phyloP scores from a whole-genome alignment of 1,284 basidiomycete species.

The Omphalotus olearius region DNA sequence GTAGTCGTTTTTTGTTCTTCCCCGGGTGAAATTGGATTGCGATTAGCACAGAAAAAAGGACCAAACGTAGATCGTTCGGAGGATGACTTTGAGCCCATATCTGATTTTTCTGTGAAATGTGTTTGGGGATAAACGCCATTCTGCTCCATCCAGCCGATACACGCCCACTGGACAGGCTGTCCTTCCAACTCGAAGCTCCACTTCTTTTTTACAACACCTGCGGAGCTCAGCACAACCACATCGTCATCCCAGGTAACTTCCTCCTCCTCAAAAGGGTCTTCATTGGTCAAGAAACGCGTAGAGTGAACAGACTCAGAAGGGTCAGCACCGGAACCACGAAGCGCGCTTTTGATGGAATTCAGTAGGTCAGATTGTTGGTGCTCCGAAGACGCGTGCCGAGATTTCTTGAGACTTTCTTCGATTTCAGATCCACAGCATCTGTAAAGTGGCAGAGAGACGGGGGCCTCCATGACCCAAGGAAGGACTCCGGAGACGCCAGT shows the following conservation, averaged over 20 bases:
- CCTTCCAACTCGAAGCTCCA: slow-evolving; percentile 73
- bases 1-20: slow-evolving; percentile 27
- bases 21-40: slow-evolving; percentile 26
- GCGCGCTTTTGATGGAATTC: slow-evolving; percentile 43
- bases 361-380: slow-evolving; percentile 39
- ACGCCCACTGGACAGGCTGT: slow-evolving; percentile 73
- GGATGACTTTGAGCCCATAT: slow-evolving; percentile 17
- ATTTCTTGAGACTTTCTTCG: too few species aligned
- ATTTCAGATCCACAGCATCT: too few species aligned
- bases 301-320: slow-evolving; percentile 32
- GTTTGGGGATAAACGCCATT: slow-evolving; percentile 25
- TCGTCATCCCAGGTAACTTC: slow-evolving; percentile 70
- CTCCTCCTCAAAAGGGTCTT: slow-evolving; percentile 36
- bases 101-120: slow-evolving; percentile 3
- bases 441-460: too few species aligned
- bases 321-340: slow-evolving; percentile 45
- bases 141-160: slow-evolving; percentile 70
- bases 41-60: slow-evolving; percentile 46
- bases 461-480: too few species aligned
- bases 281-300: slow-evolving; percentile 31
- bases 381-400: too few species aligned
- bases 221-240: slow-evolving; percentile 65
- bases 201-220: slow-evolving; percentile 66
- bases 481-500: too few species aligned
- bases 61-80: slow-evolving; percentile 50